Conservation (phyloP, 805 yeast species). For the Myxozyma sirexii region DNA sequence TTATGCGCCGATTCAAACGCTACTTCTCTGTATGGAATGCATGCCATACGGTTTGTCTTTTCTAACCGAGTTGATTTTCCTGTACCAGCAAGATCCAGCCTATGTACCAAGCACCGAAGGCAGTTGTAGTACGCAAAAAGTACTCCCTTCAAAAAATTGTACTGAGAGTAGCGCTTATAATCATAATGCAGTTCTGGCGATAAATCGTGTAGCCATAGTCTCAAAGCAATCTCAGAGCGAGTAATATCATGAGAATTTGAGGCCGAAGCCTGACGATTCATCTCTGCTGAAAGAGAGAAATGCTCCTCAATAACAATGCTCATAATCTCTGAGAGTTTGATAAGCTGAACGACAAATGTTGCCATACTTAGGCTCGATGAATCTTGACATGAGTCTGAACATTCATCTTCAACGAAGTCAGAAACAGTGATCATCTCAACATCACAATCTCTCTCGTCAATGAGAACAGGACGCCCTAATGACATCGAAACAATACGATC, state of each 20-base stretch:
- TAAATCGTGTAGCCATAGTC: constrained; percentile 68
- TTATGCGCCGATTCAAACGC: constrained; percentile 80
- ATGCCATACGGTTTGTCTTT: constrained; percentile 9
- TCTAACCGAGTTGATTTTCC: constrained; percentile 10
- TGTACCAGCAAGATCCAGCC: constrained; percentile 56
- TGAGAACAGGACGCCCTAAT: constrained; percentile 69
- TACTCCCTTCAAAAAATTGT: constrained; percentile 58
- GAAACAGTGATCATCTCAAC: constrained; percentile 68
- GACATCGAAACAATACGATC: constrained; percentile 71
- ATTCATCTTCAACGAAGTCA: constrained; percentile 61
- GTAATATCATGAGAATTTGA: constrained; percentile 51
- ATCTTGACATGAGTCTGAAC: constrained; percentile 47
- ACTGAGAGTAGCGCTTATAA: constrained; percentile 57
- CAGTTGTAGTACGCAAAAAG: constrained; percentile 71
- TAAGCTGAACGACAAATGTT: constrained; percentile 60
- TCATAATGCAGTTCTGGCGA: constrained; percentile 65
- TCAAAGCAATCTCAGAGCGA: constrained; percentile 76
- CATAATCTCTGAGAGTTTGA: constrained; percentile 68
- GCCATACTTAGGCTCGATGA: constrained; percentile 53
- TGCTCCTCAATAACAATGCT: constrained; percentile 70
- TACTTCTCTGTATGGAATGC: constrained; percentile 74
- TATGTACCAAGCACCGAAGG: constrained; percentile 66
- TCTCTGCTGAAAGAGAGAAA: constrained; percentile 67
- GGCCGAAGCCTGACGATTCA: constrained; percentile 47
- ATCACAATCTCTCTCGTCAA: constrained; percentile 72